These are phyloP conservation scores for Rugonectria rugulosa DNA, from an alignment of 2,329 filamentous ascomycete species.

Conservation along the genomic window DNA sequence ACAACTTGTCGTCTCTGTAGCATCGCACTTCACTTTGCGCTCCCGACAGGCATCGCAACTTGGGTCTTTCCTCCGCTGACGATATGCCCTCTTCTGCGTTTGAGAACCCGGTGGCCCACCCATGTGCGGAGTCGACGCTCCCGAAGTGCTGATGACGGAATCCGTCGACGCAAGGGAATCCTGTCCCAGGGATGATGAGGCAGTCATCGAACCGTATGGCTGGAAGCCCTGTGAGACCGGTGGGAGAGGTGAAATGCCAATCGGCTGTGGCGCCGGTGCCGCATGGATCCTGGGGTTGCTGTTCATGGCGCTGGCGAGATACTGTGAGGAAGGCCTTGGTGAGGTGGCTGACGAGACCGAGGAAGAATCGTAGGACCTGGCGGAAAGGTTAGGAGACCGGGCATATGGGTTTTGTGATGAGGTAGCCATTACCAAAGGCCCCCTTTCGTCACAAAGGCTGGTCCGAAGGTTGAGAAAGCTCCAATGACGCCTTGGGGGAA, in stretches of 20 bases:
- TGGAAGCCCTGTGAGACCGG: conserved; percentile 59
- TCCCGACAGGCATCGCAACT: conserved; percentile 98
- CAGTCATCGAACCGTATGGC: conserved; percentile 60
- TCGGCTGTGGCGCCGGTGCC: conserved; percentile 58
- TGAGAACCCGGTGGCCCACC: conserved; percentile 57
- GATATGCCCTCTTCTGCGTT: conserved; percentile 90
- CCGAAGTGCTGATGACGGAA: conserved; percentile 63
- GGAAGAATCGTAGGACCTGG: conserved; percentile 69
- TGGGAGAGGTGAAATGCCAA: conserved; percentile 60
- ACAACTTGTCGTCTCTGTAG: conserved; percentile 94
- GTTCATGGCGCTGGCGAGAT: conserved; percentile 60
- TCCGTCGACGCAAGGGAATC: conserved; percentile 68
- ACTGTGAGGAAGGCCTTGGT: conserved; percentile 61
- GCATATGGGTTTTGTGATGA: conserved; percentile 63
- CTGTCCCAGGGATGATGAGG: conserved; percentile 60
- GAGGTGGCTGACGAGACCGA: conserved; percentile 69
- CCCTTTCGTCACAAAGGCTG: conserved; percentile 28
- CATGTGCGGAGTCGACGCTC: conserved; percentile 45
- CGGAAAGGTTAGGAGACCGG: conserved; percentile 68
- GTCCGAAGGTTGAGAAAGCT: conserved; percentile 20
- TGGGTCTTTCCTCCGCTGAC: conserved; percentile 93
- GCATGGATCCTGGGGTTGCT: conserved; percentile 58
- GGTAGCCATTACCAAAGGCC: conserved; percentile 56
- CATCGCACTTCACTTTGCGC: conserved; percentile 87
- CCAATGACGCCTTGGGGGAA: conserved; percentile 28